Conservation (phyloP, 2,329 filamentous ascomycete species). For the Colletotrichum truncatum region DNA sequence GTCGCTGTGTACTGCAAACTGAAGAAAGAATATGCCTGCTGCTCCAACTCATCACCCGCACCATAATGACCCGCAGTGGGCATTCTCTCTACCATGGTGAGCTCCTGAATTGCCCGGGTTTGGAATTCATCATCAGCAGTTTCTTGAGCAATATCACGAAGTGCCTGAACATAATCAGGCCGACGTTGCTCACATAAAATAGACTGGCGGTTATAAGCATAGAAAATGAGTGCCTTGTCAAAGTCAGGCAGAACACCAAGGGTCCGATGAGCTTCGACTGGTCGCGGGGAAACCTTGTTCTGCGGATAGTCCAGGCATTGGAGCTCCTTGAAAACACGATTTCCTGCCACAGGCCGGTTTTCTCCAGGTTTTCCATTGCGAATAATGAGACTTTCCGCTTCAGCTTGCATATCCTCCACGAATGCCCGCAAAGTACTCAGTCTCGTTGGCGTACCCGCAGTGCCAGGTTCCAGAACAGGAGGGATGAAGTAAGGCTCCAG, state of each 20-base stretch:
- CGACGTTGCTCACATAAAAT: conserved; percentile 20
- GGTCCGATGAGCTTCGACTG: conserved; percentile 9
- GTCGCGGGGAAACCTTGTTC: not conserved
- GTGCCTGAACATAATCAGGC: conserved; percentile 13
- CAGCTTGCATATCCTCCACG: conserved; percentile 58
- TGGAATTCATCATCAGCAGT: conserved; percentile 27
- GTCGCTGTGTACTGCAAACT: conserved; percentile 21
- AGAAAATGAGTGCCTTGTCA: conserved; percentile 24
- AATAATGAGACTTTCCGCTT: conserved; percentile 54
- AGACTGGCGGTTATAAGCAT: conserved; percentile 24
- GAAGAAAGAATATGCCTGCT: conserved; percentile 26
- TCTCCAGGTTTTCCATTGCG: conserved; percentile 32
- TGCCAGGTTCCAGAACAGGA: conserved; percentile 39
- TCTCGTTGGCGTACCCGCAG: conserved; percentile 42
- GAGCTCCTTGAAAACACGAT: conserved; percentile 17
- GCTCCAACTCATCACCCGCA: conserved; percentile 20
- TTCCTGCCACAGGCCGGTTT: not conserved
- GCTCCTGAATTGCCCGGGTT: conserved; percentile 22
- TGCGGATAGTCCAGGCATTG: conserved; percentile 29
- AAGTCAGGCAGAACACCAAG: conserved; percentile 30
- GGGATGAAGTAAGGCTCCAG: conserved; percentile 49
- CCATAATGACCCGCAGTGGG: not conserved
- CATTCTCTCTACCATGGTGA: conserved; percentile 19
- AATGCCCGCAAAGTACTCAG: conserved; percentile 55
- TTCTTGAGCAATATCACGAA: conserved; percentile 17